Base-by-base conservation (phyloP, 208 protist genomes). In the Acanthamoeba sp. region DNA sequence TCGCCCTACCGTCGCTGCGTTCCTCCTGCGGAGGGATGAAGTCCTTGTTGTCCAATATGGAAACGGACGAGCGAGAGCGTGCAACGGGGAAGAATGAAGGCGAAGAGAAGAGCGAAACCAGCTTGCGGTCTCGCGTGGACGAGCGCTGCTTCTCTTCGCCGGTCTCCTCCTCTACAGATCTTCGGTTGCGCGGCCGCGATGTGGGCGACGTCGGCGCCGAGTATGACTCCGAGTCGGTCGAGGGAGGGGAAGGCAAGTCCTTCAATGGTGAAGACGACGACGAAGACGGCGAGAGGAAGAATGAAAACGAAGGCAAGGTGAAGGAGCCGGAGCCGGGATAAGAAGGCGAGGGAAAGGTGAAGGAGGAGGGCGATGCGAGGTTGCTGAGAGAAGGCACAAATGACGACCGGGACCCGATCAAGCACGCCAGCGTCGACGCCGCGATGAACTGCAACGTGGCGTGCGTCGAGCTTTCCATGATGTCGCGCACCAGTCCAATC, bases 391-490 rank as follows among this genome's bases (percentile, higher is more conserved):
- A 50, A 22, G 78, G 40, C 48, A 87, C 42, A 45, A 62, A 62
- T 22, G 78, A 59, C 12, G 78, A n/a, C 7, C 48, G 40, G 32
- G 78, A 87, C 9, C 78, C 78, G 27, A 87, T 59, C n/a, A 87
- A 27, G 48, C 78, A 87, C 7, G 78, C 40, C 29, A 87, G 45
- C 5, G 78, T 59, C 40, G 78, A 87, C n/a, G 78, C 78, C 0
- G 78, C 78, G 14, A 87, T 87, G 48, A 87, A 87, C 78, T 87
- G 78, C 42, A 87, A 27, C 27, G 78, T 87, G 12, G 78, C 78
- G 29, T 87, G 78, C 29, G 78, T 87, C 6, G 78, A 87, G 78
- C 78, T 87, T 20, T 87, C 78, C 78, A 87, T 87, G 78, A 87
- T 87, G 45, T 87, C 78, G 16, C 78, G 40, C 78, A 87, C 78